phyloP scores from a whole-genome alignment of 2,329 filamentous ascomycete genomes.

The Hypoxylon sp. region DNA sequence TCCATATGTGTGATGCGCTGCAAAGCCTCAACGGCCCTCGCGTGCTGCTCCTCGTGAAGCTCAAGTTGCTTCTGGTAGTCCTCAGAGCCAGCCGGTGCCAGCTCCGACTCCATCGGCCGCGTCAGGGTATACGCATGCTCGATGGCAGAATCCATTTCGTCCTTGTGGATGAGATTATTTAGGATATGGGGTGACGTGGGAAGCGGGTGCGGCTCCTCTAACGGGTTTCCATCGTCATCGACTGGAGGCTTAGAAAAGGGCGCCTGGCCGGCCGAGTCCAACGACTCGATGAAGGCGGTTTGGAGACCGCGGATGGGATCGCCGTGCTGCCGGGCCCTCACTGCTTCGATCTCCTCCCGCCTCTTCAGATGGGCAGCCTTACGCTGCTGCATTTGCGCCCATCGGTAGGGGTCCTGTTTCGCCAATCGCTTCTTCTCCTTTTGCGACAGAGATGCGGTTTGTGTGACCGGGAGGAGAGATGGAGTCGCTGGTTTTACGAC shows the following conservation, averaged over 20 bases:
- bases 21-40: slow-evolving; percentile 80
- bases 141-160: slow-evolving; percentile 76
- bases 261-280: slow-evolving; percentile 73
- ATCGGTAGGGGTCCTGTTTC: slow-evolving; percentile 83
- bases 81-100: slow-evolving; percentile 56
- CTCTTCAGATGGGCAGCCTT: slow-evolving; percentile 86
- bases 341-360: slow-evolving; percentile 74
- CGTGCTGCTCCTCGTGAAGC: slow-evolving; percentile 68
- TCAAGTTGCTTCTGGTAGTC: slow-evolving; percentile 52
- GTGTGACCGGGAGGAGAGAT: slow-evolving; percentile 68
- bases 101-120: slow-evolving; percentile 61
- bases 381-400: slow-evolving; percentile 83
- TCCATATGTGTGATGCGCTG: slow-evolving; percentile 81
- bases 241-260: slow-evolving; percentile 52
- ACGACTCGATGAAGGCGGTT: slow-evolving; percentile 86
- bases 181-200: slow-evolving; percentile 67
- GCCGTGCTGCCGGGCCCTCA: slow-evolving; percentile 75
- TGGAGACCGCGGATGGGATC: slow-evolving; percentile 82
- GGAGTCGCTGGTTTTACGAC: slow-evolving; percentile 61
- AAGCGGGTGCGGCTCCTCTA: slow-evolving; percentile 56
- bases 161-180: slow-evolving; percentile 80
- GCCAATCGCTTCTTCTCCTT: slow-evolving; percentile 74
- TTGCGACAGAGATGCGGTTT: slow-evolving; percentile 72
- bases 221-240: slow-evolving; percentile 58
- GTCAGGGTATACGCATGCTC: slow-evolving; percentile 76